These are phyloP conservation scores for Globisporangium uncinulatum DNA, from an alignment of 352 stramenopile species.

Conservation along the genomic window DNA sequence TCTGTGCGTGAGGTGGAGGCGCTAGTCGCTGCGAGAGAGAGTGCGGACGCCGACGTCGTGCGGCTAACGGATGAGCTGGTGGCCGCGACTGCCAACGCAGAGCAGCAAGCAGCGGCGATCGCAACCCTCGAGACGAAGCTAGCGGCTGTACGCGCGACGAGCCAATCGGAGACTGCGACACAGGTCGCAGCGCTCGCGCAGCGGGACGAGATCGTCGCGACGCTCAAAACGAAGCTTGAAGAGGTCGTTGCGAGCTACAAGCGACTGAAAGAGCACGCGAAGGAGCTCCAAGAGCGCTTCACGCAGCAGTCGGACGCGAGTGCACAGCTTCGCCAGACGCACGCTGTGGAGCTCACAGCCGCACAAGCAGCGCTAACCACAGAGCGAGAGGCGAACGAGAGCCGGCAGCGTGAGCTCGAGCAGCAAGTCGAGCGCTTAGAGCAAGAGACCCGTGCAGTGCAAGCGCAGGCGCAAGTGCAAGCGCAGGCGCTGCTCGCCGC, in stretches of 20 bases:
- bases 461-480: slow-evolving; percentile 24
- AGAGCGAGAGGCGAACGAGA: slow-evolving; percentile 15
- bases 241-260: slow-evolving; percentile 64
- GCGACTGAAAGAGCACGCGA: slow-evolving; percentile 36
- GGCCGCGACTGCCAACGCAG: slow-evolving; percentile 12
- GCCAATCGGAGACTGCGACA: slow-evolving; percentile 1
- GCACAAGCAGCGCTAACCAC: no score
- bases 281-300: slow-evolving; percentile 40
- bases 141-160: slow-evolving; percentile 5
- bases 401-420: no score
- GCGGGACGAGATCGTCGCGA: slow-evolving; percentile 46
- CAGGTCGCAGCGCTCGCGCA: slow-evolving; percentile 5
- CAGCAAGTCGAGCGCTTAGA: slow-evolving; percentile 28
- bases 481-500: slow-evolving; percentile 10
- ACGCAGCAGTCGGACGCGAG: slow-evolving; percentile 16
- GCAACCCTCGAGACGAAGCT: slow-evolving; percentile 14
- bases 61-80: slow-evolving; percentile 3
- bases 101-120: slow-evolving; percentile 14
- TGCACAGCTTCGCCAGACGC: slow-evolving; percentile 14
- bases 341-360: slow-evolving; percentile 20
- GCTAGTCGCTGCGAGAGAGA: slow-evolving; percentile 9
- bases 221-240: slow-evolving; percentile 52
- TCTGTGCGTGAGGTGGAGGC: slow-evolving; percentile 10
- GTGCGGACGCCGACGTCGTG: slow-evolving; percentile 1
- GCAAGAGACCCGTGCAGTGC: slow-evolving; percentile 18